A percentile compares a stretch with the other conserved stretches of the same genome.
These are phyloP conservation scores for Podospora sp. DNA, from an alignment of 495 filamentous ascomycete genomes.

Conservation along the genomic window DNA sequence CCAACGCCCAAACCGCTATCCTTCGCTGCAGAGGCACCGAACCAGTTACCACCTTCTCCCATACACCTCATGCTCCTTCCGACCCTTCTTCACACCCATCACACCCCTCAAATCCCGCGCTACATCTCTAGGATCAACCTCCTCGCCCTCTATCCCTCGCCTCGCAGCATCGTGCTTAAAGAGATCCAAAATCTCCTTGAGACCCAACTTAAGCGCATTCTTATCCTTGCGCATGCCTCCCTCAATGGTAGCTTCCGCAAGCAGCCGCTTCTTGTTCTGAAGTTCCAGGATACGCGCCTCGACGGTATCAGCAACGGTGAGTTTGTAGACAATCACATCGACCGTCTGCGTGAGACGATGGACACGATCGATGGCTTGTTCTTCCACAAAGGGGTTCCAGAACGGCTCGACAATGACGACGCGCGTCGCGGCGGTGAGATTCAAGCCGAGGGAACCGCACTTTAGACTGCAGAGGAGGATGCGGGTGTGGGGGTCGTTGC, in stretches of 20 bases:
- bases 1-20: slow-evolving; percentile 2
- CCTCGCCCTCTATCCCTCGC: slow-evolving; percentile 9
- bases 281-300: slow-evolving; percentile 91
- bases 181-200: slow-evolving; percentile 90
- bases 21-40: background rate
- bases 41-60: slow-evolving; percentile 42
- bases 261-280: slow-evolving; percentile 86
- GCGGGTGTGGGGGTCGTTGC: slow-evolving; percentile 70
- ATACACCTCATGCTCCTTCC: slow-evolving; percentile 40
- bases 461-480: slow-evolving; percentile 90
- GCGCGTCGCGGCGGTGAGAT: slow-evolving; percentile 88
- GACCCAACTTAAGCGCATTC: slow-evolving; percentile 75
- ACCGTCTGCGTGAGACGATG: slow-evolving; percentile 93
- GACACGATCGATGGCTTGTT: slow-evolving; percentile 97
- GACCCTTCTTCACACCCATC: slow-evolving; percentile 21
- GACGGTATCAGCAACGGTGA: slow-evolving; percentile 81
- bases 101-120: slow-evolving; percentile 24
- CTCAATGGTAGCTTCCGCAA: slow-evolving; percentile 64
- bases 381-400: slow-evolving; percentile 98
- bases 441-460: slow-evolving; percentile 89
- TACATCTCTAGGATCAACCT: slow-evolving; percentile 18
- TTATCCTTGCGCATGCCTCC: slow-evolving; percentile 48
- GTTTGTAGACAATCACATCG: slow-evolving; percentile 91
- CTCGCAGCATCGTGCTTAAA: slow-evolving; percentile 72
- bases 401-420: slow-evolving; percentile 97